Conservation (phyloP, 805 yeast genomes). For the Lipomyces starkeyi region DNA sequence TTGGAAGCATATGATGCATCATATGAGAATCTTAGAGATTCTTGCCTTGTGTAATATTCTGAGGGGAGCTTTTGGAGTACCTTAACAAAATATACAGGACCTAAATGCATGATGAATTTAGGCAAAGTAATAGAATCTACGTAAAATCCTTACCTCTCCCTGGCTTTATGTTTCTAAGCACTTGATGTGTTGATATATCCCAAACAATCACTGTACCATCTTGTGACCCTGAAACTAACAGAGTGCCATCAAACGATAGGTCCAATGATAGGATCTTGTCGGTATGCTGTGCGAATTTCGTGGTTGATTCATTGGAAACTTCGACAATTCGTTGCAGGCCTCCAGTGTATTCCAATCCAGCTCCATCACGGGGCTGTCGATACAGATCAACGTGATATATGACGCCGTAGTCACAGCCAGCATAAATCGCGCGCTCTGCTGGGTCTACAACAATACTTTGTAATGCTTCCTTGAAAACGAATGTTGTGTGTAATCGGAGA, state of each 20-base stretch:
- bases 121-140: background rate
- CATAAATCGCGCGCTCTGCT: constrained; percentile 74
- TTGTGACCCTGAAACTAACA: constrained; percentile 72
- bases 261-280: constrained; percentile 58
- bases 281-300: constrained; percentile 38
- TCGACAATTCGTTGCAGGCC: constrained; percentile 60
- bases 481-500: constrained; percentile 64
- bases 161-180: constrained; percentile 41
- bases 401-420: constrained; percentile 52
- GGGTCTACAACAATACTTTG: constrained; percentile 72
- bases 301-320: constrained; percentile 38
- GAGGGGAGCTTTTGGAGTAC: constrained; percentile 21
- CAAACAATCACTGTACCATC: constrained; percentile 69
- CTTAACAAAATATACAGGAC: constrained; percentile 19
- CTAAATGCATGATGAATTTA: constrained; percentile 7
- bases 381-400: constrained; percentile 61
- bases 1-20: constrained; percentile 8
- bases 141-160: constrained; percentile 36
- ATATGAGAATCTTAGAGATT: background rate
- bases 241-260: constrained; percentile 76
- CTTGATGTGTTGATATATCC: constrained; percentile 57
- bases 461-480: constrained; percentile 67
- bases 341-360: constrained; percentile 62
- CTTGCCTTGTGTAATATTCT: background rate
- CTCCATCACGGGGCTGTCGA: constrained; percentile 47